Evolutionary conservation across 108 stramenopile species (phyloP), one percentile per base, ranked within the genome.

Genomic region (Skeletonema potamos): DNA sequence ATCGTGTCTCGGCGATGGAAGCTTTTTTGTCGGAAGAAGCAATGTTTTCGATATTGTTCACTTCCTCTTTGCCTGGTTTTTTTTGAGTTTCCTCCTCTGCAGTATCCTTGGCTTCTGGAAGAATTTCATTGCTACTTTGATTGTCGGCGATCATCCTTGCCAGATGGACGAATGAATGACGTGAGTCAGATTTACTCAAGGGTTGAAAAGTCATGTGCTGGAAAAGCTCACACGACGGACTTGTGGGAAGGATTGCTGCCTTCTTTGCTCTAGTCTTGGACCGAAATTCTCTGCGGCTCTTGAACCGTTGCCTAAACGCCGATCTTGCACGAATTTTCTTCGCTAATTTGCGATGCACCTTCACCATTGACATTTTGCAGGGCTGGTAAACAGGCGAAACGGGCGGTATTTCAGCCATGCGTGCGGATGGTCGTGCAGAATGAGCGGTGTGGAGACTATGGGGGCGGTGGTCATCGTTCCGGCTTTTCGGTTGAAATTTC

Each of bases 121-220:
- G 2, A 41, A 41, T 15, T 10, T 41, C 39, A n/a, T 41, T 55
- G 44, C 27, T 28, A 3, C 29, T 33, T 55, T 24, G 54, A 51
- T 7, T 27, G 5, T 32, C 30, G 20, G 11, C 18, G 20, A 65
- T 29, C 37, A 56, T 27, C 15, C 27, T 57, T 18, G 17, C 18
- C 6, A 6, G 1, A 51, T 0, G 1, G 8, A 51, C 48, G 48
- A 51, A 51, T 51, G 48, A 51, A 6, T 51, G 48, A 1, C 22
- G 18, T 24, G 22, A 9, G 5, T 15, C 34, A 11, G 22, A 1
- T 8, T 68, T 33, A 18, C 26, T 24, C 43, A 63, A 17, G n/a
- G 75, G 67, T 1, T 58, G 60, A 10, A 61, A 62, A 64, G 46
- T 76, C 67, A 68, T 76, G 20, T 63, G 61, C 39, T 68, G 28